phyloP scores from a whole-genome alignment of 345 rosid species.

The Dipteronia dyeriana region DNA sequence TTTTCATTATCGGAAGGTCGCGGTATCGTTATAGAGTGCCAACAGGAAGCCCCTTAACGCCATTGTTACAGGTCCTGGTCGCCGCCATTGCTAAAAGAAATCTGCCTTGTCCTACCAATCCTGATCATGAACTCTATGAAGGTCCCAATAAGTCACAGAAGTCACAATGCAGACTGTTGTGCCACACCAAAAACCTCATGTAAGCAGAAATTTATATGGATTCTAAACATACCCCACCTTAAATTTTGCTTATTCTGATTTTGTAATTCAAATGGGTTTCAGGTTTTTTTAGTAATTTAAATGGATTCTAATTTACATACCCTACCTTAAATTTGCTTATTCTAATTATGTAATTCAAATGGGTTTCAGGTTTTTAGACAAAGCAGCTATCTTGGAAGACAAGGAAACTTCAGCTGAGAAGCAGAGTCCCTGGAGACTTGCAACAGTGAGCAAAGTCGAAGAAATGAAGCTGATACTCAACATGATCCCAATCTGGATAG shows the following conservation, averaged over 20 bases:
- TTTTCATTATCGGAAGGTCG: constrained; percentile 69
- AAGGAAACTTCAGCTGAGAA: constrained; percentile 39
- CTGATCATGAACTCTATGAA: constrained; percentile 55
- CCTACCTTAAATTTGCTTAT: not conserved
- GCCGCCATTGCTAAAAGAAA: constrained; percentile 80
- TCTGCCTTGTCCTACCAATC: constrained; percentile 53
- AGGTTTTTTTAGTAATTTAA: constrained; percentile 54
- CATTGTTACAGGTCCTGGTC: constrained; percentile 73
- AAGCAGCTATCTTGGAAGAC: constrained; percentile 67
- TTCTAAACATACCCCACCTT: not conserved
- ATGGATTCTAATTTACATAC: too few relatives aligned
- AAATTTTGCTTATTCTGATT: not conserved
- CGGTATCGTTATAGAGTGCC: constrained; percentile 71
- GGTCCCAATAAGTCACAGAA: constrained; percentile 32
- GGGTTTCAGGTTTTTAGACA: constrained; percentile 80
- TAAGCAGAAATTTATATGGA: constrained; percentile 30
- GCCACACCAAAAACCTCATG: constrained; percentile 69
- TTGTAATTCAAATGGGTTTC: constrained; percentile 16
- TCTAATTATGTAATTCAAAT: not conserved
- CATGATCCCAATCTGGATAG: constrained; percentile 89
- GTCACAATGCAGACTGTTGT: constrained; percentile 56
- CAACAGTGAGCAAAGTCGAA: constrained; percentile 80
- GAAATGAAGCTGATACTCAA: constrained; percentile 84
- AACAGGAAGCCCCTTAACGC: constrained; percentile 80
- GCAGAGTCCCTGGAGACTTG: constrained; percentile 70